A percentile compares a stretch with the other conserved stretches of the same genome.
These are phyloP conservation scores for Solanum sitiens DNA, from an alignment of 257 asterid genomes.

Conservation along the genomic window DNA sequence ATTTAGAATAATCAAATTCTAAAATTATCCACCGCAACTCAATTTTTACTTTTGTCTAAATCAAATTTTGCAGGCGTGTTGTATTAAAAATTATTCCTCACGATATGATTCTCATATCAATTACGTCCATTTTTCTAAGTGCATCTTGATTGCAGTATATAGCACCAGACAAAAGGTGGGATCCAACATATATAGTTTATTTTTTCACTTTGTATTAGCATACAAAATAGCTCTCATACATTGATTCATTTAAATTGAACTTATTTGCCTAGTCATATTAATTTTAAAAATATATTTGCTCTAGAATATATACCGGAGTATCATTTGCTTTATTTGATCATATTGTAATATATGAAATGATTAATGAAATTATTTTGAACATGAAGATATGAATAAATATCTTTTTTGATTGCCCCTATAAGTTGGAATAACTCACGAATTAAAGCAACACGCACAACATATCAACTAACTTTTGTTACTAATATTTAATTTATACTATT, in stretches of 20 bases:
- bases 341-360: neutral
- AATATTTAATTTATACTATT: neutral
- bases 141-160: neutral
- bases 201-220: neutral
- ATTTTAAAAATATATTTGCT: neutral
- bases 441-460: neutral
- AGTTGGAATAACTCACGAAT: neutral
- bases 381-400: neutral
- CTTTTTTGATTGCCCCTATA: neutral
- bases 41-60: neutral
- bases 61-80: neutral
- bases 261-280: neutral
- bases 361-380: neutral
- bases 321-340: neutral
- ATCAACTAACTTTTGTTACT: neutral
- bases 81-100: neutral
- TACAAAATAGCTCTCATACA: neutral
- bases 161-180: neutral
- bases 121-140: neutral
- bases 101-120: neutral
- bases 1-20: neutral
- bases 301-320: neutral
- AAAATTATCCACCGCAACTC: neutral
- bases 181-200: neutral
- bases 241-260: neutral